Evolutionary conservation across 2,329 filamentous ascomycete genomes (phyloP).

Genomic region (Tympanopsis confertula): DNA sequence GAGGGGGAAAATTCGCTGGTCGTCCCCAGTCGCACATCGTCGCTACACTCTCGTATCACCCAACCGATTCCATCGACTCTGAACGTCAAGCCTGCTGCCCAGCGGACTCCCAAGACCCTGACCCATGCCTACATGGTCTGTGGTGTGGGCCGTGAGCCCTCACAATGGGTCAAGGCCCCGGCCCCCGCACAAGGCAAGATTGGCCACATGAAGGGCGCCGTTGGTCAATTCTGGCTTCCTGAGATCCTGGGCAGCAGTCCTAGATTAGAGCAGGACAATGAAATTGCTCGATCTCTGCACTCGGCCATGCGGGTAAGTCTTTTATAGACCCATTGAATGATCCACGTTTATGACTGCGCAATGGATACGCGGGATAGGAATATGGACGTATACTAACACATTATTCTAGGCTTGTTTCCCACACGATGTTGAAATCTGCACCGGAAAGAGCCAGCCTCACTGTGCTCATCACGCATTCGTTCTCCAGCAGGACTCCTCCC

Average conservation of each 20-base stretch:
- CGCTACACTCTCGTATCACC: slow-evolving; percentile 91
- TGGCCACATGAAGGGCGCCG: slow-evolving; percentile 96
- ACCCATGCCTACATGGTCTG: slow-evolving; percentile 99
- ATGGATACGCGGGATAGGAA: too few relatives aligned
- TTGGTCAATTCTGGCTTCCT: slow-evolving; percentile 94
- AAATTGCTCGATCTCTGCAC: slow-evolving; percentile 85
- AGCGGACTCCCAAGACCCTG: slow-evolving; percentile 88
- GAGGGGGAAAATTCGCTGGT: slow-evolving; percentile 70
- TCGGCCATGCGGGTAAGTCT: slow-evolving; percentile 82
- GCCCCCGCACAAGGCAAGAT: slow-evolving; percentile 86
- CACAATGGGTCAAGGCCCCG: slow-evolving; percentile 97
- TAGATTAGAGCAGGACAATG: slow-evolving; percentile 90
- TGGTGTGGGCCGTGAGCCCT: slow-evolving; percentile 91
- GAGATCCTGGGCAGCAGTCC: slow-evolving; percentile 97
- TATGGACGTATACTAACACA: too few relatives aligned
- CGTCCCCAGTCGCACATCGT: slow-evolving; percentile 92
- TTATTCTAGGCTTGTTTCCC: slow-evolving; percentile 98
- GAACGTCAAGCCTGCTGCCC: slow-evolving; percentile 68
- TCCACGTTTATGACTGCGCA: too few relatives aligned
- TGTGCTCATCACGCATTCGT: slow-evolving; percentile 97
- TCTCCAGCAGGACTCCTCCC: slow-evolving; percentile 92
- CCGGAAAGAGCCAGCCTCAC: slow-evolving; percentile 87
- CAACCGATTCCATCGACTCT: slow-evolving; percentile 86
- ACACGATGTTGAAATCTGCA: slow-evolving; percentile 98
- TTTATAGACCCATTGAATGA: background rate